Evolutionary conservation across 2,329 filamentous ascomycete species (phyloP), one percentile per base, ranked within the genome.

Genomic region (Ramularia endophylla): DNA sequence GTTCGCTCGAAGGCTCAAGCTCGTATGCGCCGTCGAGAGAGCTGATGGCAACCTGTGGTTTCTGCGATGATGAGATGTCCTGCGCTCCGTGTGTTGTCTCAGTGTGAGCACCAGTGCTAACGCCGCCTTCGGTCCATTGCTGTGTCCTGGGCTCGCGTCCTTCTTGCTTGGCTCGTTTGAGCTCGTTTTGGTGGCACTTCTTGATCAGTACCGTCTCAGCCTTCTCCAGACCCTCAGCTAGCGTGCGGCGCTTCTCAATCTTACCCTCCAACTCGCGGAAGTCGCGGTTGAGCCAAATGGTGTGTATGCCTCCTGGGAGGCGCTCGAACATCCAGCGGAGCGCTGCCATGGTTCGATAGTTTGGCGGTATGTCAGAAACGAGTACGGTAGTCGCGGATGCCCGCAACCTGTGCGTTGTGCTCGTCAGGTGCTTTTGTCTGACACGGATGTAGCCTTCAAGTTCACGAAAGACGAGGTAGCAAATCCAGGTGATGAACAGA

Each of bases 231-330:
- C 72, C 69, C 30, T 73, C 63, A 34, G 90, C 87, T 11, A 95
- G 69, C 7, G 75, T 67, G 46, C 88, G 79, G 32, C 92, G 78
- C 49, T 79, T 69, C 36, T 85, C 77, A 33, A 97, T 84, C 61
- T 97, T 97, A 47, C 89, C 83, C 34, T 86, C 75, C 8, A 98
- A 74, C 7, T 82, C 75, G 31, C 89, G 86, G 52, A 87, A 83
- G 59, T 98, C 86, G 47, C 90, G 79, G 45, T 95, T 98, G 55
- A 98, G 81, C 89, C 90, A 98, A 34, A 98, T 85, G 53, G 97
- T 97, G 45, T 87, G 80, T 58, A 98, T 83, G 20, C 92, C 92
- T 15, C 92, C 92, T 0, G 92, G 92, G 54, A 95, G 97, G 1
- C 97, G 89, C 61, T 98, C 92, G 57, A 94, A 98, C 0, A 98